Evolutionary conservation across 305 asterid genomes (phyloP).

Genomic region (Nicotiana rustica): DNA sequence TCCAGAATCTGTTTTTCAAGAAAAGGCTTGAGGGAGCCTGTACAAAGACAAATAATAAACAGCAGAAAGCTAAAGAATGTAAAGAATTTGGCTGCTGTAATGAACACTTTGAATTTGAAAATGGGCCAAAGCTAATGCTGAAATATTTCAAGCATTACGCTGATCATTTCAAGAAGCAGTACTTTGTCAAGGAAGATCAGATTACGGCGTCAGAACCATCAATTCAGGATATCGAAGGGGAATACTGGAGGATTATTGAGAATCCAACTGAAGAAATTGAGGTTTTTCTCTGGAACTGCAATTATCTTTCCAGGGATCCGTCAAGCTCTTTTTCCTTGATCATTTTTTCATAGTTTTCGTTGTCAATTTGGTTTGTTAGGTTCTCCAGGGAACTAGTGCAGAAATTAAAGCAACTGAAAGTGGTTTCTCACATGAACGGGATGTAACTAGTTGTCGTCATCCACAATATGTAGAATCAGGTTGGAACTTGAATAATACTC

Average conservation of each 20-base stretch:
- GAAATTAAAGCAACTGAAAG: slow-evolving; percentile 52
- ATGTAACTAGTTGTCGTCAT: slow-evolving; percentile 34
- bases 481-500: slow-evolving; percentile 83
- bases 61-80: slow-evolving; percentile 43
- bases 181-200: slow-evolving; percentile 54
- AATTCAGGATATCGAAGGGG: slow-evolving; percentile 69
- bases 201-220: slow-evolving; percentile 51
- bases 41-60: slow-evolving; percentile 46
- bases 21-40: slow-evolving; percentile 49
- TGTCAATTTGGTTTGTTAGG: slow-evolving; percentile 55
- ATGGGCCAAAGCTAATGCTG: slow-evolving; percentile 69
- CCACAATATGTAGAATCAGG: slow-evolving; percentile 59
- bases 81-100: slow-evolving; percentile 42
- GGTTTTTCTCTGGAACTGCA: slow-evolving; percentile 50
- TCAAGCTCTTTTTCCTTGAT: slow-evolving; percentile 15
- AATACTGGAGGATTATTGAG: slow-evolving; percentile 87
- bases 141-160: slow-evolving; percentile 70
- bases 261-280: slow-evolving; percentile 80
- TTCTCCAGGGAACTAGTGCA: slow-evolving; percentile 61
- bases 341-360: slow-evolving; percentile 38
- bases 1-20: slow-evolving; percentile 46
- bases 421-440: slow-evolving; percentile 57
- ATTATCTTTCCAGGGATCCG: slow-evolving; percentile 6
- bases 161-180: slow-evolving; percentile 75
- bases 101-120: slow-evolving; percentile 47